These are phyloP conservation scores for Geosmithia putterillii DNA, from an alignment of 2,329 filamentous ascomycete genomes.

Conservation along the genomic window DNA sequence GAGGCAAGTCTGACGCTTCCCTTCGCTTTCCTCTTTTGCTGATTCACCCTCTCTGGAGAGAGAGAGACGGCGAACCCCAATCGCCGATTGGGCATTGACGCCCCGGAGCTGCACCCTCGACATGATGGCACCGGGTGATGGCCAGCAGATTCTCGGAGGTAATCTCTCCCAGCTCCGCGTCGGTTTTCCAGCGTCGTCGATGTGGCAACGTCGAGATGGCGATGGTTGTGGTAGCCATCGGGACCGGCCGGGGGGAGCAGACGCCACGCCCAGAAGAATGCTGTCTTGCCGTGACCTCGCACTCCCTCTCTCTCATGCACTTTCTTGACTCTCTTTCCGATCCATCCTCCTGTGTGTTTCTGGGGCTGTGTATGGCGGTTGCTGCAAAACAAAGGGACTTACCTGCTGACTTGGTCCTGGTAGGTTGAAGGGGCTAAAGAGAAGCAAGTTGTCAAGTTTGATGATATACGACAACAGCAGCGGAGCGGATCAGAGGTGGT, in stretches of 20 bases:
- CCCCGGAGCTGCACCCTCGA: no score
- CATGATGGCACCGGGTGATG: not conserved
- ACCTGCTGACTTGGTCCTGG: constrained; percentile 1
- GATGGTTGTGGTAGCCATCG: not conserved
- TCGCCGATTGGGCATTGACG: no score
- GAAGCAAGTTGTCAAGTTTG: constrained; percentile 4
- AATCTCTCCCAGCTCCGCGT: not conserved
- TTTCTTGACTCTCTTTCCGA: not conserved
- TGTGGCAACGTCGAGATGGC: no score
- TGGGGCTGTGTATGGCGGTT: not conserved
- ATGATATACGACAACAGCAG: constrained; percentile 1
- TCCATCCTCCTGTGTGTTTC: not conserved
- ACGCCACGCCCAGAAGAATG: not conserved
- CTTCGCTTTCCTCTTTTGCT: no score
- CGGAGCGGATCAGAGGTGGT: not conserved
- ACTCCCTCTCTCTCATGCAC: not conserved
- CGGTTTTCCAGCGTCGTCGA: not conserved
- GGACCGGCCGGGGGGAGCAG: not conserved
- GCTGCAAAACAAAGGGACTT: not conserved
- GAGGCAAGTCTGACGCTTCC: no score
- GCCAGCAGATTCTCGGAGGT: not conserved
- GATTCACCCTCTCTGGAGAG: no score
- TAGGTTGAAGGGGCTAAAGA: constrained; percentile 1
- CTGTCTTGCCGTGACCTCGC: not conserved
- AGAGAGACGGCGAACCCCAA: no score